Conservation (phyloP, 164 flowering plant species). For the Euptelea pleiosperma region DNA sequence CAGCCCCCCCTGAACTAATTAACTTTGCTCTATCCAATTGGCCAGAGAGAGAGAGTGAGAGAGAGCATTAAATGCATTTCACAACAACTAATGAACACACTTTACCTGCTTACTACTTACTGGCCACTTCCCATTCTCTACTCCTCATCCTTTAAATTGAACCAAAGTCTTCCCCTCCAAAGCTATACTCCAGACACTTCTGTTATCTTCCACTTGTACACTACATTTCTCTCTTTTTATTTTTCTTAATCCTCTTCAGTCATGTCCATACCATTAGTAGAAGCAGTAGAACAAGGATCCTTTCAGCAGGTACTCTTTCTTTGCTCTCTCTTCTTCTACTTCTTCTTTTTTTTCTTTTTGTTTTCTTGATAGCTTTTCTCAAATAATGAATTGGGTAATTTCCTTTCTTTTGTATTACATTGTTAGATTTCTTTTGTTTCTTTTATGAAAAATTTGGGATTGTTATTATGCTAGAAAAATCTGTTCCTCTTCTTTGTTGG, state of each 20-base stretch:
- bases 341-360: neutral
- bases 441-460: neutral
- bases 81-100: slow-evolving; percentile 31
- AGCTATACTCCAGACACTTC: neutral
- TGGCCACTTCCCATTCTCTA: slow-evolving; percentile 25
- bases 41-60: slow-evolving; percentile 5
- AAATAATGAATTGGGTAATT: neutral
- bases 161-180: slow-evolving; percentile 7
- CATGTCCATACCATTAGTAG: slow-evolving; percentile 30
- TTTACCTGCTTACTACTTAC: slow-evolving; percentile 26
- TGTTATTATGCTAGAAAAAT: neutral
- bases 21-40: neutral
- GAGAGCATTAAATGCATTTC: slow-evolving; percentile 36
- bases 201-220: neutral
- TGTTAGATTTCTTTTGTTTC: neutral
- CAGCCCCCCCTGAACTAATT: too few species aligned
- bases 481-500: neutral
- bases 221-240: slow-evolving; percentile 6
- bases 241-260: slow-evolving; percentile 8
- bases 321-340: too few species aligned
- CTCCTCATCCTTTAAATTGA: slow-evolving; percentile 10
- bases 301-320: slow-evolving; percentile 32
- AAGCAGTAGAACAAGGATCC: slow-evolving; percentile 33
- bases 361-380: neutral
- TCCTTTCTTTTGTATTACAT: too few species aligned